phyloP scores from a whole-genome alignment of 148 eudicot genomes.

The Selenicereus undatus region DNA sequence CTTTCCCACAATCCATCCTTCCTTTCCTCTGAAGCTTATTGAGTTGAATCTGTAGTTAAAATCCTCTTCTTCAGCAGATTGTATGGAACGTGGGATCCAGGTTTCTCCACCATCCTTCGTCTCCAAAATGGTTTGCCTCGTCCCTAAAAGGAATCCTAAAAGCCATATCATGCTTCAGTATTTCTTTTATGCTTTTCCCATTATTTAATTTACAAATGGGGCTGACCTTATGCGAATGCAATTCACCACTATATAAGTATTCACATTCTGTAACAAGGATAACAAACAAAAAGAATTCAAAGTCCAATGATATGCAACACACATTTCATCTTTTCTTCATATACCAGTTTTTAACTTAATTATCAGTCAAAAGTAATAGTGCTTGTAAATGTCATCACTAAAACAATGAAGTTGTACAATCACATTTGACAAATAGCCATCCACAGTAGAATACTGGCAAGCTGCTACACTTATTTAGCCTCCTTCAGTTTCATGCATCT shows the following conservation, averaged over 20 bases:
- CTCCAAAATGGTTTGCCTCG: slow-evolving; percentile 93
- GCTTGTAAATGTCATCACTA: neutral
- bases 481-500: neutral
- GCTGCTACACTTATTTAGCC: neutral
- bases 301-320: neutral
- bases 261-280: neutral
- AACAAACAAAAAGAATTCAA: neutral
- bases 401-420: neutral
- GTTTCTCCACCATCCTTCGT: slow-evolving; percentile 88
- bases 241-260: neutral
- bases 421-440: neutral
- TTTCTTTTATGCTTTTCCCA: neutral
- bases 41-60: slow-evolving; percentile 93
- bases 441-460: neutral
- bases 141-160: slow-evolving; percentile 88
- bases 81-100: slow-evolving; percentile 74
- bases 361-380: neutral
- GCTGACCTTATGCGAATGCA: neutral
- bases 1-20: slow-evolving; percentile 95
- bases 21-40: slow-evolving; percentile 89
- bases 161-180: slow-evolving; percentile 26
- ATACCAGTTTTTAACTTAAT: neutral
- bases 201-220: neutral
- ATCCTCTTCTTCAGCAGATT: slow-evolving; percentile 96
- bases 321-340: neutral